A percentile compares a stretch with the other conserved stretches of the same genome.
These are phyloP conservation scores for Magnolia changhungtana DNA, from an alignment of 164 flowering plant species.

Conservation along the genomic window DNA sequence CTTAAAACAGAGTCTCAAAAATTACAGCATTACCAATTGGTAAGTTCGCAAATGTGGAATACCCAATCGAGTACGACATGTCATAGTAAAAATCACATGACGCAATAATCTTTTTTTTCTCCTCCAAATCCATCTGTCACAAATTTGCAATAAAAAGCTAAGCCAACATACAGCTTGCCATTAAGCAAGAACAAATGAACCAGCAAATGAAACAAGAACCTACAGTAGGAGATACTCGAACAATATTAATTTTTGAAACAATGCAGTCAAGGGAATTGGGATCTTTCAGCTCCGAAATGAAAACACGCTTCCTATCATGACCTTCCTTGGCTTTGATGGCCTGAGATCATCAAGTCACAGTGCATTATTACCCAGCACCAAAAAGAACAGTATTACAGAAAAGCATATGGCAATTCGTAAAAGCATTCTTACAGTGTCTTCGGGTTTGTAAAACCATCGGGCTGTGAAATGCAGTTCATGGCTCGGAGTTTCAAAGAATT, in stretches of 20 bases:
- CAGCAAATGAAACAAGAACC: not conserved
- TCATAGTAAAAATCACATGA: constrained; percentile 60
- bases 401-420: not conserved
- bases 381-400: not conserved
- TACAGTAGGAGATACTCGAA: constrained; percentile 34
- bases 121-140: constrained; percentile 35
- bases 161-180: not conserved
- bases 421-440: constrained; percentile 60
- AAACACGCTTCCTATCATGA: constrained; percentile 46
- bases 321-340: constrained; percentile 15
- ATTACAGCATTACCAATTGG: constrained; percentile 25
- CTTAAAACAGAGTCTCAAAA: not conserved
- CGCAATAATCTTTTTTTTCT: constrained; percentile 22
- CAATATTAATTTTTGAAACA: constrained; percentile 43
- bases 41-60: constrained; percentile 35
- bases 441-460: constrained; percentile 73
- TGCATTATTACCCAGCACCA: not conserved
- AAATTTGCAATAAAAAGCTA: not conserved
- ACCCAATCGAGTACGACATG: constrained; percentile 40
- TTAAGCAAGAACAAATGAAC: not conserved
- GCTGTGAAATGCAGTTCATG: constrained; percentile 43
- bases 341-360: constrained; percentile 21
- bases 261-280: constrained; percentile 64
- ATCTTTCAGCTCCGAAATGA: constrained; percentile 57
- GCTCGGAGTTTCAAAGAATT: constrained; percentile 54